phyloP scores from a whole-genome alignment of 345 rosid species.

The Ailanthus altissimus region DNA sequence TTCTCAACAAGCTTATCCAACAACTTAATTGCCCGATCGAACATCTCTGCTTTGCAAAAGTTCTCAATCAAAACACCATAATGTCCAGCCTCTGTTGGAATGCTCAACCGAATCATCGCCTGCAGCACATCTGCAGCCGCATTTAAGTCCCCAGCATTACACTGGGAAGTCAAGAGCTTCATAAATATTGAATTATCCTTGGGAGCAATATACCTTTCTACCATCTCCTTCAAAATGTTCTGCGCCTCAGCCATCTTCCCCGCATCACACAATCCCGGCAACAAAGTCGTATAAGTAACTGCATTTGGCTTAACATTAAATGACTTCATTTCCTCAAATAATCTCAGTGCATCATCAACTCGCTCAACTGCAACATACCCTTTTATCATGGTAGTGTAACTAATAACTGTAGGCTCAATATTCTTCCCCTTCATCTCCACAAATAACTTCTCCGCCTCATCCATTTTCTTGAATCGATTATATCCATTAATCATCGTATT shows the following conservation, averaged over 20 bases:
- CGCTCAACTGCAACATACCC: conserved; percentile 61
- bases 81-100: conserved; percentile 82
- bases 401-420: conserved; percentile 67
- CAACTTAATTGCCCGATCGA: conserved; percentile 66
- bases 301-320: conserved; percentile 67
- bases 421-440: conserved; percentile 81
- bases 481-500: conserved; percentile 80
- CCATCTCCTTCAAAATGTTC: conserved; percentile 68
- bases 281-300: conserved; percentile 69
- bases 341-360: conserved; percentile 68
- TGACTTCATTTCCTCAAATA: conserved; percentile 83
- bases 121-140: conserved; percentile 77
- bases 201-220: conserved; percentile 57
- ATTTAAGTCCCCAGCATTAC: conserved; percentile 60
- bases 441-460: conserved; percentile 81
- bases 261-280: conserved; percentile 77
- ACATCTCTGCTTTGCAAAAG: conserved; percentile 66
- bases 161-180: conserved; percentile 60
- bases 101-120: conserved; percentile 72
- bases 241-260: conserved; percentile 69
- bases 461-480: conserved; percentile 68
- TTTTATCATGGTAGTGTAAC: conserved; percentile 87
- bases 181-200: conserved; percentile 73
- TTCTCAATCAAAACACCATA: conserved; percentile 78
- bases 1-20: conserved; percentile 73